Base-by-base conservation (phyloP, 2,329 filamentous ascomycete species). In the Colletotrichum theobromicola region DNA sequence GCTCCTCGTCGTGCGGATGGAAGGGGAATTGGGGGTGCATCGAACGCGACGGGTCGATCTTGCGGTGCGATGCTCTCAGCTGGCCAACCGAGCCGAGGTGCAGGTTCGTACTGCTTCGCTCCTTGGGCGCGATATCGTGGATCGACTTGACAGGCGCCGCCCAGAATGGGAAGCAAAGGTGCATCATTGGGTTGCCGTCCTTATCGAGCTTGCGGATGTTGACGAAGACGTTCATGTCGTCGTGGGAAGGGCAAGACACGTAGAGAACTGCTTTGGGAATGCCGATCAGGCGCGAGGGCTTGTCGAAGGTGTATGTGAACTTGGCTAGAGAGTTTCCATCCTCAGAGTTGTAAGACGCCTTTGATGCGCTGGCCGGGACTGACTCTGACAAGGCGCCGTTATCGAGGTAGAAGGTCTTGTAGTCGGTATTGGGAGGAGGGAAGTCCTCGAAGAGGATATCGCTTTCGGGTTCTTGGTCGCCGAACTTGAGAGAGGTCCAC, bases 251-350 rank as follows among this genome's bases (percentile, higher is more conserved):
- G 71, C 82, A 85, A 1, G 84, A 86, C 80, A 89, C 84, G 78
- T 86, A 87, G 0, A 90, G 77, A 0, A 85, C 77, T 0, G 86
- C 85, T 76, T 88, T 89, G 5, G 88, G 84, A 0, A 87, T 78
- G 2, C 87, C 88, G 16, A 87, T 83, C 1, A 89, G 77, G 4
- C 83, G 79, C 0, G 85, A 82, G 2, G 79, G 77, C 57, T 85
- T 77, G 4, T 78, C 26, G 75, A 89, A 88, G 0, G 79, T 85
- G 75, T 84, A 80, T 2, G 77, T 82, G 78, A 88, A 87, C 13
- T 81, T 79, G 24, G 79, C 71, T 21, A 77, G 77, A 10, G 74
- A 76, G 4, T 64, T 53, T 21, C 73, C 69, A 50, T 78, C 81
- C 50, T 83, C 80, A 0, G 84, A 84, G 66, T 83, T 77, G 75